Conservation (phyloP, 176 grass and related monocot species). For the Phragmites australis region DNA sequence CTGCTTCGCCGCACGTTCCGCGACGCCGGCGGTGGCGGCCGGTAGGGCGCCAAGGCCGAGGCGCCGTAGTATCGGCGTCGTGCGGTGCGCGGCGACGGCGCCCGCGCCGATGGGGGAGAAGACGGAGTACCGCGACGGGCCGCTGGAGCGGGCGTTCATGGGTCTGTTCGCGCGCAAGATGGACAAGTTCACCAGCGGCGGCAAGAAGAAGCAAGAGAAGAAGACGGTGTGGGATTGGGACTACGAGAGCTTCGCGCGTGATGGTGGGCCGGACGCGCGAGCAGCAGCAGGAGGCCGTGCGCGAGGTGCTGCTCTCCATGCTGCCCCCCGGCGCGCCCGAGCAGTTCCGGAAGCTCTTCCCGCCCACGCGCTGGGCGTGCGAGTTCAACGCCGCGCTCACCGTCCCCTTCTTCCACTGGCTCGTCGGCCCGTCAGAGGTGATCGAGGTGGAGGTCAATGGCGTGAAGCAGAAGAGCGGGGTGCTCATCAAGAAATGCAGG, state of each 20-base stretch:
- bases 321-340: slow-evolving; percentile 73
- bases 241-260: slow-evolving; percentile 84
- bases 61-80: slow-evolving; percentile 15
- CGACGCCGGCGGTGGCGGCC: background rate
- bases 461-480: slow-evolving; percentile 70
- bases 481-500: slow-evolving; percentile 86
- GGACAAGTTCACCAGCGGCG: slow-evolving; percentile 59
- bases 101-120: slow-evolving; percentile 91
- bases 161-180: slow-evolving; percentile 84
- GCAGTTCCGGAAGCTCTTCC: slow-evolving; percentile 84
- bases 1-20: slow-evolving; percentile 20
- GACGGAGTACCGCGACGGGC: slow-evolving; percentile 81
- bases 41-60: background rate
- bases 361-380: slow-evolving; percentile 73
- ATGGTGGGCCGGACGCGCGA: slow-evolving; percentile 71
- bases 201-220: background rate
- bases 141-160: slow-evolving; percentile 85
- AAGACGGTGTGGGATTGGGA: slow-evolving; percentile 78
- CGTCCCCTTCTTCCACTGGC: slow-evolving; percentile 91
- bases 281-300: slow-evolving; percentile 89
- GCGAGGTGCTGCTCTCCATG: slow-evolving; percentile 88
- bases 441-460: slow-evolving; percentile 77
- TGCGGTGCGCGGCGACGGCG: slow-evolving; percentile 53
- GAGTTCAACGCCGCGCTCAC: slow-evolving; percentile 95
- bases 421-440: slow-evolving; percentile 87